Percentiles rank a stretch among this genome's conserved stretches.
Evolutionary conservation across 148 eudicot species (phyloP).

Genomic region (Oxyria digyna): DNA sequence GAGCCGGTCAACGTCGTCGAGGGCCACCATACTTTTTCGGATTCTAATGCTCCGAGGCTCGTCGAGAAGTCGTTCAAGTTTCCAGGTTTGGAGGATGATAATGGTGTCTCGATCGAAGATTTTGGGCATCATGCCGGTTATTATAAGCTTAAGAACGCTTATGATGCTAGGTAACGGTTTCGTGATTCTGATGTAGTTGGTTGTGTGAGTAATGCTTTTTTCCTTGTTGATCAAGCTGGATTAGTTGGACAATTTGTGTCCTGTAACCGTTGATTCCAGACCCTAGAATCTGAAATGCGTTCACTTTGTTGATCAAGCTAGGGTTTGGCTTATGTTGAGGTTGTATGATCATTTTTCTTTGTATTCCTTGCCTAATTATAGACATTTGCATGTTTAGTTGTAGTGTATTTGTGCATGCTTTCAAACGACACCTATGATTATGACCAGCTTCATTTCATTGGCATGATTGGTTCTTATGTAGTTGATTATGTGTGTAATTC

Average conservation of each 20-base stretch:
- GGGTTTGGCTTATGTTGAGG: neutral
- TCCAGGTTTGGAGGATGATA: conserved; percentile 35
- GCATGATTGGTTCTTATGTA: no score
- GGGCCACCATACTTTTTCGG: neutral
- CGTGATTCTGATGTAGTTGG: neutral
- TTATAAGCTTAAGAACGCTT: conserved; percentile 56
- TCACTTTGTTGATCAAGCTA: no score
- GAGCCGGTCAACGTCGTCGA: conserved; percentile 39
- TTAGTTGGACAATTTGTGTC: neutral
- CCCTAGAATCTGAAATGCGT: neutral
- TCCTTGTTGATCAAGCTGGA: neutral
- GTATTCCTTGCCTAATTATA: neutral
- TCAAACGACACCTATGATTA: no score
- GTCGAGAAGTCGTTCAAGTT: conserved; percentile 56
- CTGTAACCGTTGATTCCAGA: neutral
- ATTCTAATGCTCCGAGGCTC: conserved; percentile 16
- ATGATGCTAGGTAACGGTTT: conserved; percentile 47
- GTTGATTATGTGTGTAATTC: no score
- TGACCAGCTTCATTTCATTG: no score
- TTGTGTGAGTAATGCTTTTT: neutral
- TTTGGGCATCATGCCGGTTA: conserved; percentile 91
- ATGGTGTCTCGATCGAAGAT: conserved; percentile 38
- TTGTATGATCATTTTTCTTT: neutral
- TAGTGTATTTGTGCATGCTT: no score
- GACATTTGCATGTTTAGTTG: no score